Percentiles rank a stretch among this genome's conserved stretches.
Evolutionary conservation across 148 eudicot genomes (phyloP).

Genomic region (Spergularia marina): DNA sequence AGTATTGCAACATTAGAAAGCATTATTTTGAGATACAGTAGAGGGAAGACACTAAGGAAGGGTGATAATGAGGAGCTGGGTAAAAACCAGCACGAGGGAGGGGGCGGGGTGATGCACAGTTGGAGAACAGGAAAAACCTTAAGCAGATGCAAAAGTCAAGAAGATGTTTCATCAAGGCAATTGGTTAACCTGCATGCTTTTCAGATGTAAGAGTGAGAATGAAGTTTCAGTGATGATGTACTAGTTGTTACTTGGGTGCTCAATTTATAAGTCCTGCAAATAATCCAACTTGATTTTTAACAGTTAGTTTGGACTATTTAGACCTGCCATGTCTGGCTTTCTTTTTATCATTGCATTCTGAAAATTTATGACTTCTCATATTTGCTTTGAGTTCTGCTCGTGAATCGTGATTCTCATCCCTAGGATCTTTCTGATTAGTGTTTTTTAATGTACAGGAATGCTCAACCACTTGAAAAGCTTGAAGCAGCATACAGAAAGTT

Average conservation of each 20-base stretch:
- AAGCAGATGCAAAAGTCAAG: not conserved
- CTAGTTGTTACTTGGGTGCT: not conserved
- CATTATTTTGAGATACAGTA: too few species aligned
- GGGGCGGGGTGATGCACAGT: too few species aligned
- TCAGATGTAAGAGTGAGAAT: not conserved
- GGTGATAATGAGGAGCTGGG: too few species aligned
- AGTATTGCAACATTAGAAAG: too few species aligned
- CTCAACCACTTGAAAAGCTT: conserved; percentile 52
- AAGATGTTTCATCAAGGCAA: not conserved
- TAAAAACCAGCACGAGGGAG: too few species aligned
- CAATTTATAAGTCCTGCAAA: not conserved
- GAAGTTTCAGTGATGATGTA: not conserved
- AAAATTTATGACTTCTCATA: not conserved
- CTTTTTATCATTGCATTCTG: not conserved
- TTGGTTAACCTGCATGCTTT: not conserved
- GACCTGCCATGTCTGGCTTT: not conserved
- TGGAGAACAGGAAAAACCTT: too few species aligned
- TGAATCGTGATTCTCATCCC: not conserved
- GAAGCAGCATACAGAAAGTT: conserved; percentile 62
- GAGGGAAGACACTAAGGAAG: too few species aligned
- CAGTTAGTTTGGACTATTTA: not conserved
- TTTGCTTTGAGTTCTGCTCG: not conserved
- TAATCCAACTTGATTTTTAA: not conserved
- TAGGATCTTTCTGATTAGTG: not conserved
- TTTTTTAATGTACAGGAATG: conserved; percentile 39